Percentiles rank a stretch among this genome's conserved stretches.
These are phyloP conservation scores for Dillenia turbinata DNA, from an alignment of 164 flowering plant species.

Conservation along the genomic window DNA sequence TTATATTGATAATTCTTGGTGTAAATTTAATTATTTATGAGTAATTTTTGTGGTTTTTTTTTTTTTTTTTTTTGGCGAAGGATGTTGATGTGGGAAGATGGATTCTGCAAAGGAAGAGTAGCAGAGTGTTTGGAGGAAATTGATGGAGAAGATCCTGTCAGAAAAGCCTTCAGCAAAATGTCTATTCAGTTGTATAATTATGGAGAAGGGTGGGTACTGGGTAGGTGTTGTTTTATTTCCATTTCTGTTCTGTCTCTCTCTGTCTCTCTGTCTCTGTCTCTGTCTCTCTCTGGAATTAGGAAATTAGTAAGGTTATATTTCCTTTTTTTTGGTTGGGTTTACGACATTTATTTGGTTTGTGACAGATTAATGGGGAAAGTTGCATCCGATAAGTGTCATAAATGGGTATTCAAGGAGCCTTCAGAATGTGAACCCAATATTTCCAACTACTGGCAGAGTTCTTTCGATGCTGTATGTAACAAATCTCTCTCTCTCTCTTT, in stretches of 20 bases:
- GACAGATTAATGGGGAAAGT: slow-evolving; percentile 99
- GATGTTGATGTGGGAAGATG: slow-evolving; percentile 99
- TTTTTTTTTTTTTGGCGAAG: slow-evolving; percentile 24
- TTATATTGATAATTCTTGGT: slow-evolving; percentile 2
- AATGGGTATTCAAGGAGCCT: slow-evolving; percentile 99
- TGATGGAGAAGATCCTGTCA: slow-evolving; percentile 89
- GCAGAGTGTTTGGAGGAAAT: slow-evolving; percentile 70
- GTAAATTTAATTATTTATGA: background rate
- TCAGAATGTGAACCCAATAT: slow-evolving; percentile 90
- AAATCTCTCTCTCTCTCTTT: background rate
- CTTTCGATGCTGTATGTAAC: slow-evolving; percentile 95
- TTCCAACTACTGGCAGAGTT: slow-evolving; percentile 99
- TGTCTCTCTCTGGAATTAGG: too few relatives aligned
- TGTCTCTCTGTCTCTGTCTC: background rate
- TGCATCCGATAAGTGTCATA: slow-evolving; percentile 99
- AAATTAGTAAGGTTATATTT: slow-evolving; percentile 1
- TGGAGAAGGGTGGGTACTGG: slow-evolving; percentile 99
- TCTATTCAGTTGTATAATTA: slow-evolving; percentile 98
- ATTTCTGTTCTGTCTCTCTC: slow-evolving; percentile 1
- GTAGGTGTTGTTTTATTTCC: slow-evolving; percentile 55
- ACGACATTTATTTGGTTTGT: slow-evolving; percentile 23
- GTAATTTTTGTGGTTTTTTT: background rate
- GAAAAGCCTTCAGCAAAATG: slow-evolving; percentile 99
- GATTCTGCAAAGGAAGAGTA: slow-evolving; percentile 80
- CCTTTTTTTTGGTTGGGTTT: slow-evolving; percentile 2